phyloP scores from a whole-genome alignment of 75 land plant genomes.

The Selaginella tamariscina region DNA sequence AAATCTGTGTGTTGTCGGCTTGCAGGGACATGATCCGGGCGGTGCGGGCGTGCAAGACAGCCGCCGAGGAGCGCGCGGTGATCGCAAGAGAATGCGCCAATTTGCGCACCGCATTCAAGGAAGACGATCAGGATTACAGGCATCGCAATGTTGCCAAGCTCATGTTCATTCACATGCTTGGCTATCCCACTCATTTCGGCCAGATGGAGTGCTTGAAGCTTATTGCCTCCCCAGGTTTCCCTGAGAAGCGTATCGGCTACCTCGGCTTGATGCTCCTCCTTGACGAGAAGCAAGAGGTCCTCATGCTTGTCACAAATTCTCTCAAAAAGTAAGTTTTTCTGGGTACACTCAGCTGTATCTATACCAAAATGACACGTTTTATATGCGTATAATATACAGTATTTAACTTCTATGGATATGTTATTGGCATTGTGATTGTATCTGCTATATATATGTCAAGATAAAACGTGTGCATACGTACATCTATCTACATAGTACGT shows the following conservation, averaged over 20 bases:
- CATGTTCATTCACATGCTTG: slow-evolving; percentile 99
- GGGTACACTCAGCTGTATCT: too few relatives aligned
- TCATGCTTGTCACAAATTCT: slow-evolving; percentile 98
- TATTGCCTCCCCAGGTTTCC: slow-evolving; percentile 92
- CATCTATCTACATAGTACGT: too few relatives aligned
- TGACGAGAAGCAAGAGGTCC: slow-evolving; percentile 99
- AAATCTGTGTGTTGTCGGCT: not conserved
- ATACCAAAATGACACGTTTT: not conserved
- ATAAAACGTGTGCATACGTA: too few relatives aligned
- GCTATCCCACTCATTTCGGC: slow-evolving; percentile 99
- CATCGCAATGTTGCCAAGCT: slow-evolving; percentile 99
- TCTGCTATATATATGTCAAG: too few relatives aligned
- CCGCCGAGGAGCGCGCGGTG: slow-evolving; percentile 98
- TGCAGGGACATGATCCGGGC: slow-evolving; percentile 98
- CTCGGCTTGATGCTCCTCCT: slow-evolving; percentile 96
- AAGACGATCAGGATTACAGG: slow-evolving; percentile 82
- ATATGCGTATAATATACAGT: too few relatives aligned
- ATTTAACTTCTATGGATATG: not conserved
- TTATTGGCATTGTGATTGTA: too few relatives aligned
- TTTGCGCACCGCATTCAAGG: slow-evolving; percentile 80
- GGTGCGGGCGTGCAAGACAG: slow-evolving; percentile 94
- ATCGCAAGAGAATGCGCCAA: slow-evolving; percentile 94
- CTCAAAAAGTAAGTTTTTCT: slow-evolving; percentile 74
- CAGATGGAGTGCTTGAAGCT: slow-evolving; percentile 98
- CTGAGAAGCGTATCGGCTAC: slow-evolving; percentile 96